Base-by-base conservation (phyloP, 2,329 filamentous ascomycete species). In the Emergomyces orientalis region DNA sequence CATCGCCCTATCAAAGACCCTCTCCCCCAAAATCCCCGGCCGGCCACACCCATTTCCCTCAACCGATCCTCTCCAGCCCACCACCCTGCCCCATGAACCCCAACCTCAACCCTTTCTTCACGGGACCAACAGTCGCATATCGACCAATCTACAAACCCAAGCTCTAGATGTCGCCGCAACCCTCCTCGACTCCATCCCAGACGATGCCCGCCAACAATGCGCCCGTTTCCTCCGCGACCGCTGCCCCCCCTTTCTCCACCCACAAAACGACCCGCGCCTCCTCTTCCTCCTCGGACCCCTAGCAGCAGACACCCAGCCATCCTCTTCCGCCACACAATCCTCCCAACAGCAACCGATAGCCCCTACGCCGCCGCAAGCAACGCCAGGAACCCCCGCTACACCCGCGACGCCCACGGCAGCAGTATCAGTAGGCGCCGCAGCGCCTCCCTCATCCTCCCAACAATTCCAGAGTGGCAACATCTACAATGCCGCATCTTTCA, bases 111-210 rank as follows among this genome's bases (percentile, higher is more conserved):
- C 13, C 55, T 11, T 9, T 19, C n/a, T 39, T 30, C 4, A 56
- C 13, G 5, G 13, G 3, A 27, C n/a, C 14, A 27, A 45, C 71
- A 17, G 72, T 70, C 32, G 52, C 19, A 71, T 72, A 25, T 73
- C 71, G 9, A 72, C 73, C 6, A 66, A 72, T 43, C 67, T 77
- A 17, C 75, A 76, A 63, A 74, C 74, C 7, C 74, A 78, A 49
- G 73, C 77, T 14, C 69, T 79, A 17, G 78, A 80, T 63, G 76
- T 79, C 17, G 77, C 78, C 13, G 74, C 77, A 11, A 74, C 75
- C 13, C 69, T 80, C 3, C 71, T 78, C 37, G 79, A 81, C 62
- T 72, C 73, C 19, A 73, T 80, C 61, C 73, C 76, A 19, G 76
- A 80, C 47, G 78, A 80, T 59, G 71, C 73, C 30, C 75, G 77